A percentile compares a stretch with the other conserved stretches of the same genome.
Conservation (phyloP, 1,284 basidiomycete species). For the Heliocybe sulcata region DNA sequence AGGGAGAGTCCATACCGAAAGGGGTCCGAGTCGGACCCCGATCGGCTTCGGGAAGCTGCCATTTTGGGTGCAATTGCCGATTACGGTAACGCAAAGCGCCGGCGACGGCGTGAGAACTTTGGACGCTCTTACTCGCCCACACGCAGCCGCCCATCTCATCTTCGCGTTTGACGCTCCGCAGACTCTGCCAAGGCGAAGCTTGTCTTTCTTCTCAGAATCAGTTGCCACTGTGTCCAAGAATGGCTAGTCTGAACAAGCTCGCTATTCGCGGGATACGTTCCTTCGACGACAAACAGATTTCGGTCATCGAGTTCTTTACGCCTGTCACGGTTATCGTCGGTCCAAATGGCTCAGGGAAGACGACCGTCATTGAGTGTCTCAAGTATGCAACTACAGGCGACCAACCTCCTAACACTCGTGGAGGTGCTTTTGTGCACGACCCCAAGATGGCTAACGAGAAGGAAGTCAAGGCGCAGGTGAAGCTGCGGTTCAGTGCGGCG, state of each 20-base stretch:
- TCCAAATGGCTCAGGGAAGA: constrained; percentile 98
- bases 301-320: constrained; percentile 95
- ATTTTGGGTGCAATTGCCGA: no score
- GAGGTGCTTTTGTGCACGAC: constrained; percentile 97
- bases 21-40: no score
- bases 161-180: no score
- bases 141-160: no score
- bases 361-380: constrained; percentile 98
- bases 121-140: no score
- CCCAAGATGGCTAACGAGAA: constrained; percentile 99
- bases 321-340: constrained; percentile 99
- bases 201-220: neutral
- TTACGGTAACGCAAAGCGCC: no score
- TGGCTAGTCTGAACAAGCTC: constrained; percentile 86
- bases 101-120: no score
- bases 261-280: constrained; percentile 84
- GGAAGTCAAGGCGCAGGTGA: constrained; percentile 97
- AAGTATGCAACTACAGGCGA: constrained; percentile 99
- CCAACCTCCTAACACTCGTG: constrained; percentile 95
- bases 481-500: constrained; percentile 87
- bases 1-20: no score
- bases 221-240: neutral
- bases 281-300: constrained; percentile 91
- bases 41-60: no score
- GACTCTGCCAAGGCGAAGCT: neutral